Base-by-base conservation (phyloP, 1,284 basidiomycete species). In the Neotropicomus parvogracilis region DNA sequence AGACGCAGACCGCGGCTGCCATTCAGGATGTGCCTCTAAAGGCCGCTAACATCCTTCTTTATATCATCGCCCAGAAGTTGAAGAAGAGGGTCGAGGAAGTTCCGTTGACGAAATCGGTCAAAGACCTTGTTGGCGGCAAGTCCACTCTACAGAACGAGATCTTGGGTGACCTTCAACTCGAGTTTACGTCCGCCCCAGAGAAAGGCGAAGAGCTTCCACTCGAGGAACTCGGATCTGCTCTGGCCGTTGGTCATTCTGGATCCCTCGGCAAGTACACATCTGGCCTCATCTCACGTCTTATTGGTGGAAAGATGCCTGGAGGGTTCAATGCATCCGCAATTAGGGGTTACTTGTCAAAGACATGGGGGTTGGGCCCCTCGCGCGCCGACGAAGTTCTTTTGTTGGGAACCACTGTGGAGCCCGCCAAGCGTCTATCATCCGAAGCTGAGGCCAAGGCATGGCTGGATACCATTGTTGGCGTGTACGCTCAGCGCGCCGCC, bases 71-170 rank as follows among this genome's bases (percentile, higher is more conserved):
- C 1, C 95, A 99, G 75, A 98, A 99, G 74, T 77, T 99, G 64
- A 99, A 99, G 85, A 99, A 98, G 78, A 81, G 77, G 53, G 79
- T 94, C 31, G 79, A 85, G 45, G 95, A 98, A 59, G 76, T 99
- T 46, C 88, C 93, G 3, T 77, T 94, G n/a, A 80, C 83, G 55
- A 99, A 99, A 71, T 89, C 93, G 2, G 95, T 99, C 78, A 98
- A 98, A 72, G 95, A 99, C 65, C 86, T 98, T 52, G 94, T 97
- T 44, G 94, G 93, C 35, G 97, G 97, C 58, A 99, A 99, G 74
- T 98, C 95, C 20, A 98, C 97, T 1, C 75, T 99, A 49, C 94
- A 97, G 70, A 97, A 98, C 68, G 95, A 98, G 70, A 95, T 97
- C 54, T 75, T 97, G 40, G 94, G 93, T 44, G 92, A 97, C 66